Conservation (phyloP, 495 filamentous ascomycete species). For the Penicillium roqueforti region DNA sequence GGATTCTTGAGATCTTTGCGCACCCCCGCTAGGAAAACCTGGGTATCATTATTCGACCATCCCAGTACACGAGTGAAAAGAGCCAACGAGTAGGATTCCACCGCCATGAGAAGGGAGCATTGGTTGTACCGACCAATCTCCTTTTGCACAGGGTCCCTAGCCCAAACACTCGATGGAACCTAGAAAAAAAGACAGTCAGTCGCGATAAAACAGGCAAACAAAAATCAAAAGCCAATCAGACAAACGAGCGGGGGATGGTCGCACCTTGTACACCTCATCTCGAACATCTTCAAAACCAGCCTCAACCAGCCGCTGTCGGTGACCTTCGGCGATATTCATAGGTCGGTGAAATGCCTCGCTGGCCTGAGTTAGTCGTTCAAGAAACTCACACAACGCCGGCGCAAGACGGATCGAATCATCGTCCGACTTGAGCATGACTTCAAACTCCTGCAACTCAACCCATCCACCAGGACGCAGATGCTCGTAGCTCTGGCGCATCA, state of each 20-base stretch:
- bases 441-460: conserved; percentile 53
- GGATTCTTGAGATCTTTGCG: conserved; percentile 50
- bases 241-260: conserved; percentile 4
- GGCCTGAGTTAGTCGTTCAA: conserved; percentile 30
- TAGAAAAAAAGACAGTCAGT: conserved; percentile 5
- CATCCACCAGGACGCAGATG: conserved; percentile 52
- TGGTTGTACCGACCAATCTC: conserved; percentile 42
- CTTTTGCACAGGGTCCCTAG: conserved; percentile 42
- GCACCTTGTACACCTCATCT: conserved; percentile 42
- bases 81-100: conserved; percentile 39
- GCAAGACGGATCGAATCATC: conserved; percentile 35
- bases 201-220: neutral
- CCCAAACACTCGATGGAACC: conserved; percentile 43
- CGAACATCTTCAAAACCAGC: conserved; percentile 39
- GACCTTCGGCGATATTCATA: conserved; percentile 36
- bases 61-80: conserved; percentile 52
- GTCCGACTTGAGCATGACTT: conserved; percentile 38
- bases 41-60: conserved; percentile 53
- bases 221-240: neutral
- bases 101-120: conserved; percentile 40
- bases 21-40: conserved; percentile 51
- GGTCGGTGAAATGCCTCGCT: conserved; percentile 35
- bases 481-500: conserved; percentile 32
- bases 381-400: conserved; percentile 29
- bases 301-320: conserved; percentile 29